Conservation (phyloP, 2,329 filamentous ascomycete genomes). For the Xylariaceae sp. region DNA sequence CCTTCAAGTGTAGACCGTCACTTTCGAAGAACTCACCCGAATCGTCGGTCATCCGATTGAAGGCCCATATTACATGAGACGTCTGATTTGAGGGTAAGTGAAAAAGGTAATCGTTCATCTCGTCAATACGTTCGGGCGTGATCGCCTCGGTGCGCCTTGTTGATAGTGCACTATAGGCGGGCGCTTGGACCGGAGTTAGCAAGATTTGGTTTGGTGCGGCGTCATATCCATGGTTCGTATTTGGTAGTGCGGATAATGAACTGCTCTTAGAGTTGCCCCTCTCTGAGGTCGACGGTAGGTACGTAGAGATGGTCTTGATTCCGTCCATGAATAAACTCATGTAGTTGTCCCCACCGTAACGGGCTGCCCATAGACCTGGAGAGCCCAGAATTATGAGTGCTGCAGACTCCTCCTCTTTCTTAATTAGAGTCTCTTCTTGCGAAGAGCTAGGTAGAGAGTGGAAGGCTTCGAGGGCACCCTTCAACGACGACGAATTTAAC, state of each 20-base stretch:
- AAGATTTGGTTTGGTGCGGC: conserved; percentile 39
- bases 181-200: conserved; percentile 54
- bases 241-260: conserved; percentile 25
- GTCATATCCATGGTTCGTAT: conserved; percentile 14
- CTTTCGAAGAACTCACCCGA: conserved; percentile 48
- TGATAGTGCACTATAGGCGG: conserved; percentile 51
- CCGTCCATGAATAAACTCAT: conserved; percentile 52
- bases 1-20: conserved; percentile 56
- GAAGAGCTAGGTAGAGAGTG: conserved; percentile 28
- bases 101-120: conserved; percentile 59
- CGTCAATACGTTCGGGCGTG: conserved; percentile 53
- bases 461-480: conserved; percentile 49
- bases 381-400: conserved; percentile 59
- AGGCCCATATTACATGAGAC: conserved; percentile 57
- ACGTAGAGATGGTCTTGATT: conserved; percentile 52
- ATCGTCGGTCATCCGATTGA: conserved; percentile 53
- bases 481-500: conserved; percentile 56
- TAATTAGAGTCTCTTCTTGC: conserved; percentile 24
- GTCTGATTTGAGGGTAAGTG: conserved; percentile 47
- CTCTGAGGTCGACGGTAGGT: conserved; percentile 38
- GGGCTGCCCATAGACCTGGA: conserved; percentile 60
- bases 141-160: conserved; percentile 49
- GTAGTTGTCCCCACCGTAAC: conserved; percentile 53
- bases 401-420: conserved; percentile 42
- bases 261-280: conserved; percentile 21